A percentile compares a stretch with the other conserved stretches of the same genome.
Conservation (phyloP, 345 rosid genomes). For the Linum lewisii region DNA sequence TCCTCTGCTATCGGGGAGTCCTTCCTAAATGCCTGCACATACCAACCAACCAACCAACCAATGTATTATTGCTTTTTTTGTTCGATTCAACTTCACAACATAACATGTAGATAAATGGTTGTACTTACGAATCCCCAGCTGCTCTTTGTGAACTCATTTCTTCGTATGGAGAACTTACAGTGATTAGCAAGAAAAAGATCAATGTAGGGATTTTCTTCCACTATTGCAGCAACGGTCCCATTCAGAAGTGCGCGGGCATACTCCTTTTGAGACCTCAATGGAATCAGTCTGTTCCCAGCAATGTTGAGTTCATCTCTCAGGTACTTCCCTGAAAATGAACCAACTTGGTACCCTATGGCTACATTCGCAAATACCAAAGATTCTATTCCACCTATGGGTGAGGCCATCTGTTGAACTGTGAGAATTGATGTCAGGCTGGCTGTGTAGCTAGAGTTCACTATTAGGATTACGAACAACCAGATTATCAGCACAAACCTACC, state of each 20-base stretch:
- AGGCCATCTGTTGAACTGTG: conserved; percentile 17
- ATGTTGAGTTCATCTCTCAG: conserved; percentile 8
- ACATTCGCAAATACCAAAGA: conserved; percentile 4
- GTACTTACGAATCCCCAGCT: conserved; percentile 20
- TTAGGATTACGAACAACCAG: conserved; percentile 16
- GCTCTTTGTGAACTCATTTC: conserved; percentile 15
- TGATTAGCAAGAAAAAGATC: conserved; percentile 15
- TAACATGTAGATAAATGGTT: too few relatives aligned
- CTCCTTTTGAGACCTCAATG: conserved; percentile 9
- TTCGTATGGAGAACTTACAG: conserved; percentile 9
- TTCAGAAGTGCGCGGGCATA: conserved; percentile 6
- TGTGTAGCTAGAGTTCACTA: conserved; percentile 23
- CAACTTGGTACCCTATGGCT: conserved; percentile 12
- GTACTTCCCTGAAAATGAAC: conserved; percentile 11
- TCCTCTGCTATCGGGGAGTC: conserved; percentile 17
- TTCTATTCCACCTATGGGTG: conserved; percentile 8
- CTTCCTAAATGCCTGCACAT: conserved; percentile 16
- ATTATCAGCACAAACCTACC: conserved; percentile 13
- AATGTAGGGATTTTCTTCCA: conserved; percentile 12
- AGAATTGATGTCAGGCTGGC: conserved; percentile 20
- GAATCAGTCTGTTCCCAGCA: conserved; percentile 7
- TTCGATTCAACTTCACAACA: too few relatives aligned
- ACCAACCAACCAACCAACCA: too few relatives aligned
- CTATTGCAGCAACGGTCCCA: conserved; percentile 15
- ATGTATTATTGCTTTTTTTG: too few relatives aligned